Evolutionary conservation across 768 basidiomycete species (phyloP), one percentile per base, ranked within the genome.

Genomic region (Lactifluus volemus): DNA sequence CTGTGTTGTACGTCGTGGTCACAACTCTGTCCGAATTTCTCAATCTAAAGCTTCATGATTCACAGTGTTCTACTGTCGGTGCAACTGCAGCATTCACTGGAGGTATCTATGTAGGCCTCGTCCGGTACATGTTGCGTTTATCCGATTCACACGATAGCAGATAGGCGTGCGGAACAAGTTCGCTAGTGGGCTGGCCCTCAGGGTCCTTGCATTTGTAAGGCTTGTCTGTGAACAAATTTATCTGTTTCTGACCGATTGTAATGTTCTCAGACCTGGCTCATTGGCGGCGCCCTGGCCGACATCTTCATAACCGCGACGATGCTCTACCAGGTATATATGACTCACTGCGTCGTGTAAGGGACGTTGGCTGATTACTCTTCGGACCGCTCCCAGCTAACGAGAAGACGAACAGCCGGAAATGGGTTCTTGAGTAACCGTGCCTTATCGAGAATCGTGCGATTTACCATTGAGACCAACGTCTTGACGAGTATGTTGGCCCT

Each of bases 401-500:
- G 49, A 29, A 7, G 30, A 41, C 36, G 51, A 5, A 17, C 9
- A 3, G 14, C 15, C n/a, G 15, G 12, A 2, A 8, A 1, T 19
- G 53, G 14, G 12, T 0, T 3, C 32, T 30, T 50, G 11, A 11
- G 25, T 15, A 12, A 55, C 8, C 17, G 51, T 11, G 42, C 42
- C 1, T 17, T 61, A 19, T 5, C 19, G 11, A 57, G 9, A 39
- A 12, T 61, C 12, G 29, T 61, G n/a, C n/a, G 60, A 45, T 48
- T 61, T 44, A 61, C 49, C 0, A 19, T 61, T 42, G 60, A 61
- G 45, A 57, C 55, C 25, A 61, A 61, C 44, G 2, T 45, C 4
- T 9, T 55, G 49, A 61, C 60, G 5, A 29, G 60, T 51, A 34
- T 25, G 54, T 50, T 34, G 6, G 4, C 2, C n/a, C 47, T 49